Conservation (phyloP, 1,139 yeast species). For the Saccharomyces hybrid region DNA sequence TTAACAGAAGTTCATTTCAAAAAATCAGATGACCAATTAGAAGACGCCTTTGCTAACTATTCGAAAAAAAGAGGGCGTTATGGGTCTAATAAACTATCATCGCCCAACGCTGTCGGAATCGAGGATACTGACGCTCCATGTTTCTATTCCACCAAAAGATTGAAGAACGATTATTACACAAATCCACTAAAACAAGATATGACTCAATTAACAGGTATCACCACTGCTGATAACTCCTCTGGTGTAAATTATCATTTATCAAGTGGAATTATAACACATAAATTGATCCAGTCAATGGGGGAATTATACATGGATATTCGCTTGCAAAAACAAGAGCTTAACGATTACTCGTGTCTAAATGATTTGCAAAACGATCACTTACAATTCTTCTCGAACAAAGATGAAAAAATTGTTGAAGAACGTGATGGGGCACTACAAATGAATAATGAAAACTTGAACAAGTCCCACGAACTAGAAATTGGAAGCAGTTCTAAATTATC, state of each 20-base stretch:
- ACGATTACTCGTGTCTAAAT: constrained; percentile 21
- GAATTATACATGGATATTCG: constrained; percentile 25
- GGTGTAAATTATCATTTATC: constrained; percentile 29
- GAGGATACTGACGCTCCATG: constrained; percentile 11
- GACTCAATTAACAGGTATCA: constrained; percentile 52
- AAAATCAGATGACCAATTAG: constrained; percentile 30
- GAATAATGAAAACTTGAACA: constrained; percentile 9
- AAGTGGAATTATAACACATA: constrained; percentile 41
- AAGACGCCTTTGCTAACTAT: constrained; percentile 22
- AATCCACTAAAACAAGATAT: constrained; percentile 57
- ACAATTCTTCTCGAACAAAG: constrained; percentile 17
- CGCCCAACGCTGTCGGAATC: constrained; percentile 33
- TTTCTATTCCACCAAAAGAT: constrained; percentile 57
- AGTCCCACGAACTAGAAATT: constrained; percentile 23
- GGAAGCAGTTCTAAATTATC: too few relatives aligned
- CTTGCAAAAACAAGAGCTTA: constrained; percentile 26
- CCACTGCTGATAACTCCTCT: constrained; percentile 32
- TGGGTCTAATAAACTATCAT: constrained; percentile 21
- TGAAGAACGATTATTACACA: constrained; percentile 59
- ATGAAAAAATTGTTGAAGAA: constrained; percentile 15
- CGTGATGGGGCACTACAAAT: constrained; percentile 3
- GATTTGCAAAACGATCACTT: constrained; percentile 22
- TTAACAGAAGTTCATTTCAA: constrained; percentile 66
- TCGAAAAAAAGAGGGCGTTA: constrained; percentile 21
- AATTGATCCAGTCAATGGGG: constrained; percentile 39